Percentiles rank a stretch among this genome's conserved stretches.
These are phyloP conservation scores for Sporothrix mexicana DNA, from an alignment of 2,329 filamentous ascomycete genomes.

Conservation along the genomic window DNA sequence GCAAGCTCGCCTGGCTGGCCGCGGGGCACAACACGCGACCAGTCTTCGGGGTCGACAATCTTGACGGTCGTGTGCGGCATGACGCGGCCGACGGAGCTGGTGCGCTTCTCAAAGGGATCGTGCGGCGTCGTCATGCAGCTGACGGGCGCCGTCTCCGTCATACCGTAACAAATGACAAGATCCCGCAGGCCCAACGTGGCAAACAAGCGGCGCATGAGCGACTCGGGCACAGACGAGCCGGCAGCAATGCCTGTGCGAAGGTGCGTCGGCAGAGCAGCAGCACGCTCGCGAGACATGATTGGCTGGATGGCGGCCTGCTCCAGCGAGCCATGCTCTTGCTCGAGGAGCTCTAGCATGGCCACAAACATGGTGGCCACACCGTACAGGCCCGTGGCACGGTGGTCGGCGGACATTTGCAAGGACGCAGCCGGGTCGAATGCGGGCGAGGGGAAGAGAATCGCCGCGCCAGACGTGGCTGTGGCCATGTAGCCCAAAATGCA, in stretches of 20 bases:
- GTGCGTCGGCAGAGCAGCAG: slow-evolving; percentile 42
- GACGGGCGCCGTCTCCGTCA: slow-evolving; percentile 87
- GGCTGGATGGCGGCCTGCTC: not conserved
- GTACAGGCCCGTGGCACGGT: slow-evolving; percentile 71
- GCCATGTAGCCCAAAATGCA: slow-evolving; percentile 95
- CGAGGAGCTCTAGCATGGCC: slow-evolving; percentile 81
- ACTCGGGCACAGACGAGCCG: slow-evolving; percentile 80
- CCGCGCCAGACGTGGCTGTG: slow-evolving; percentile 77
- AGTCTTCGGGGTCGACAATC: slow-evolving; percentile 73
- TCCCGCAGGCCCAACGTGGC: slow-evolving; percentile 75
- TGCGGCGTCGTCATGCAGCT: slow-evolving; percentile 80
- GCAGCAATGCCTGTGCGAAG: slow-evolving; percentile 91
- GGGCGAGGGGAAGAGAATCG: slow-evolving; percentile 84
- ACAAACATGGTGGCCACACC: slow-evolving; percentile 94
- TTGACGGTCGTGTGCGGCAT: slow-evolving; percentile 82
- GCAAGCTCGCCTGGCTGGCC: slow-evolving; percentile 79
- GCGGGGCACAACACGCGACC: slow-evolving; percentile 62
- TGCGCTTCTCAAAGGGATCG: slow-evolving; percentile 75
- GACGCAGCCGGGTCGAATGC: slow-evolving; percentile 82
- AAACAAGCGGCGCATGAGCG: slow-evolving; percentile 80
- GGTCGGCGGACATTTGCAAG: slow-evolving; percentile 61
- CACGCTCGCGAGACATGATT: slow-evolving; percentile 34
- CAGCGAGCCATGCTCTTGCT: slow-evolving; percentile 42
- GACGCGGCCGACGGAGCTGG: slow-evolving; percentile 76
- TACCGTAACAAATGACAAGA: slow-evolving; percentile 92